These are phyloP conservation scores for Calocera viscosa DNA, from an alignment of 768 basidiomycete genomes.

Conservation along the genomic window DNA sequence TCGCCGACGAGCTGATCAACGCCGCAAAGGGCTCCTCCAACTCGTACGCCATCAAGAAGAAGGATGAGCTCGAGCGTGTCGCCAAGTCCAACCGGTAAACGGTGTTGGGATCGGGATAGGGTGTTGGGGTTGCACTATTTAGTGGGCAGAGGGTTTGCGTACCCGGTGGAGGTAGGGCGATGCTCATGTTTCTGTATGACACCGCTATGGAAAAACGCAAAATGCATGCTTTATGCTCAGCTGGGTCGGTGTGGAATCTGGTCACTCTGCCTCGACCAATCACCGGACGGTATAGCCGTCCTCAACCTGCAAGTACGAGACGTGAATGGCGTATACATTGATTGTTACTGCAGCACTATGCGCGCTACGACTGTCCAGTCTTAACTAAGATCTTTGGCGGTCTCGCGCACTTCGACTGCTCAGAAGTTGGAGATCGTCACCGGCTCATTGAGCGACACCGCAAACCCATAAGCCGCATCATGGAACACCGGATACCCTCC, in stretches of 20 bases:
- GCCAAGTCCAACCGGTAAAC: conserved; percentile 99
- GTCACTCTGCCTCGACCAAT: neutral
- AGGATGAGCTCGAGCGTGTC: conserved; percentile 99
- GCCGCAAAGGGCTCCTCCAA: conserved; percentile 99
- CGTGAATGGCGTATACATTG: too few species aligned
- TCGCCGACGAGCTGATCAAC: conserved; percentile 99
- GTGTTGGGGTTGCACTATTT: neutral
- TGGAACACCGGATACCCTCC: neutral
- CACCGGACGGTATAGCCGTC: neutral
- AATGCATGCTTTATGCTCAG: neutral
- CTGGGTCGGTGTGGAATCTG: neutral
- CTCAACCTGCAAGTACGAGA: neutral
- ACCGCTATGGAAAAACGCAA: conserved; percentile 5
- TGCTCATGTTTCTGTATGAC: conserved; percentile 1
- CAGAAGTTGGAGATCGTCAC: neutral
- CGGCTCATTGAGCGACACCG: neutral
- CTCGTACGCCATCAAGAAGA: conserved; percentile 99
- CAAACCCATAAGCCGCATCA: neutral
- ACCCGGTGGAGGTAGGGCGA: neutral
- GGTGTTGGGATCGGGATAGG: neutral
- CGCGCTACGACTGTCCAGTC: neutral
- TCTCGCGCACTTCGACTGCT: neutral
- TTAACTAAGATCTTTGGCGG: neutral
- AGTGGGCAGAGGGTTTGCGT: neutral
- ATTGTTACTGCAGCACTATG: neutral